Conservation (phyloP, 441 rosid species). For the Geranium incanum region DNA sequence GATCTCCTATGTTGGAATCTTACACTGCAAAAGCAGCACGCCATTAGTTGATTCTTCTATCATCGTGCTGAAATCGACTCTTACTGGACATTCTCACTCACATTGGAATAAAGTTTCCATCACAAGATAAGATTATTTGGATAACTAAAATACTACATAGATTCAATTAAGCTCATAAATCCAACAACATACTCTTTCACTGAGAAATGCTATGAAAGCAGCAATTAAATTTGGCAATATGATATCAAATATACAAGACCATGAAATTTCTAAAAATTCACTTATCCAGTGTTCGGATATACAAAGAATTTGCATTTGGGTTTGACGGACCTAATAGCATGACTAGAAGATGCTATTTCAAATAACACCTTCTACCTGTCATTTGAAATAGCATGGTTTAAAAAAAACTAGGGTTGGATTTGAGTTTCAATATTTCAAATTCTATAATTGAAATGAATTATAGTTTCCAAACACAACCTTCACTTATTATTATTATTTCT, state of each 20-base stretch:
- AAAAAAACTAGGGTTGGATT: too few species aligned
- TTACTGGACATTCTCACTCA: neutral
- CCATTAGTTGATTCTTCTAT: constrained; percentile 6
- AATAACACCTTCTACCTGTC: too few species aligned
- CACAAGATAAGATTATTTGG: neutral
- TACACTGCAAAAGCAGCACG: constrained; percentile 27
- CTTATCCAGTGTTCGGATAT: too few species aligned
- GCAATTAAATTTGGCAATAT: neutral
- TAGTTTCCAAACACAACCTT: too few species aligned
- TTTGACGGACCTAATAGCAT: too few species aligned
- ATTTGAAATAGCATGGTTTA: too few species aligned
- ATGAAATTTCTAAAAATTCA: too few species aligned
- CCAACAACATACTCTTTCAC: neutral
- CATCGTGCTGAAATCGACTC: neutral
- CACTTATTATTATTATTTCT: too few species aligned
- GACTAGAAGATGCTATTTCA: too few species aligned
- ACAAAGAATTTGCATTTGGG: too few species aligned
- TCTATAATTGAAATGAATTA: too few species aligned
- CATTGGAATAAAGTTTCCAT: neutral
- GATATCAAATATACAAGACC: neutral
- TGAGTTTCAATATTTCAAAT: too few species aligned
- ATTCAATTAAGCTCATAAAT: constrained; percentile 1
- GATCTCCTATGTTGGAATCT: constrained; percentile 80
- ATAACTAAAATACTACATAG: neutral
- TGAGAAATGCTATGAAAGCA: neutral